Base-by-base conservation (phyloP, 2,329 filamentous ascomycete species). In the Colletotrichum sp. region DNA sequence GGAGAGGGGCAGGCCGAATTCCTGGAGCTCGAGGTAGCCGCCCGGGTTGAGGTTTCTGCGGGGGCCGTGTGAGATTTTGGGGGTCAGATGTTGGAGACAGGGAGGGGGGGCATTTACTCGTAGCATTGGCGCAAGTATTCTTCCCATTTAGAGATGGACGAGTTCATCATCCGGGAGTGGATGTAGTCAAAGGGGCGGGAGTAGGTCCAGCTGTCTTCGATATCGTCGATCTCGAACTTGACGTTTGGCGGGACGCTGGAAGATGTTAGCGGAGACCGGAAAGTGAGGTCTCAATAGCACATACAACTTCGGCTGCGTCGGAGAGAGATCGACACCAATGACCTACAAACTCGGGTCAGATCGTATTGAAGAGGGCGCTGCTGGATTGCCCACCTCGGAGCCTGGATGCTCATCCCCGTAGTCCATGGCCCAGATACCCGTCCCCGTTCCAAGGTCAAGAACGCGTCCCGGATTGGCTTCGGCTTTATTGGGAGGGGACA, bases 121-220 rank as follows among this genome's bases (percentile, higher is more conserved):
- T 82, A 89, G 5, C 87, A 81, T 72, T 89, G 88, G 55, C 83
- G 82, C 72, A 92, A 84, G 26, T 92, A 82, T 48, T 87, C 85
- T 59, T 87, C 86, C 81, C 90, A 92, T 76, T 91, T 90, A 4
- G 85, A 82, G 76, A 92, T 87, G 69, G 87, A 86, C 63, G 91
- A 90, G 9, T 87, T 84, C 78, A 92, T 84, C 78, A 90, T 86
- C 52, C 89, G 87, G 12, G 88, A 89, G 80, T 92, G 91, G 77
- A 93, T 89, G 79, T 89, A 90, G 81, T 93, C 91, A 80, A 91
- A 91, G 2, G 87, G 85, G 21, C 80, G 78, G 4, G 78, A 77
- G 75, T 78, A 82, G 5, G 78, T 79, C 79, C 79, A 81, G 28
- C 77, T 78, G 36, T 80, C 69, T 59, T 83, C 78, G 14, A 81